Percentiles rank a stretch among this genome's conserved stretches.
Conservation (phyloP, 192 early-diverging fungal species). For the Coemansia sp. region DNA sequence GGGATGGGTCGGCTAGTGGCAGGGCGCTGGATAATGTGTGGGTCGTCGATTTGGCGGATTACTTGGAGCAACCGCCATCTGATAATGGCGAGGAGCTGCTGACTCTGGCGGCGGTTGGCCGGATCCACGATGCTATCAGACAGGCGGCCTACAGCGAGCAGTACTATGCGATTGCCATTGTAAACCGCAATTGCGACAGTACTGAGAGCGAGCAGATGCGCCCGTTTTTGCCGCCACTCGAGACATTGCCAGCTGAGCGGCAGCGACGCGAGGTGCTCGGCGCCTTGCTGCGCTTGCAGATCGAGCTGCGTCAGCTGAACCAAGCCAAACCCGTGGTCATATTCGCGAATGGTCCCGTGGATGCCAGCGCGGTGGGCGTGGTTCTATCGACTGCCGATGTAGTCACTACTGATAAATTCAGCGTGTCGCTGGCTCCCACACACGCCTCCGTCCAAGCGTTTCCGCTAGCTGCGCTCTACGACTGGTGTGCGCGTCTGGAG, state of each 20-base stretch:
- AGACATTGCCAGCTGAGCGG: neutral
- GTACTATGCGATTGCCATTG: slow-evolving; percentile 31
- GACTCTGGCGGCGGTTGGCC: slow-evolving; percentile 12
- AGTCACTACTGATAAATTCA: slow-evolving; percentile 32
- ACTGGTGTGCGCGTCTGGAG: slow-evolving; percentile 30
- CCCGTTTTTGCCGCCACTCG: slow-evolving; percentile 39
- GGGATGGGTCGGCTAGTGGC: slow-evolving; percentile 1
- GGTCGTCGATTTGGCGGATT: slow-evolving; percentile 32
- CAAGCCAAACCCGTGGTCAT: slow-evolving; percentile 34
- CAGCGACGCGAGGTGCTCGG: neutral
- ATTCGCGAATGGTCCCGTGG: slow-evolving; percentile 37
- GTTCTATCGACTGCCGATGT: slow-evolving; percentile 27
- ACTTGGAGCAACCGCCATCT: neutral
- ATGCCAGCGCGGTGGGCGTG: slow-evolving; percentile 26
- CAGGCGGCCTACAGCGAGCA: slow-evolving; percentile 3
- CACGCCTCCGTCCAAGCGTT: slow-evolving; percentile 1
- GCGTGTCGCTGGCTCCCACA: neutral
- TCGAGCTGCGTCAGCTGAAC: slow-evolving; percentile 34
- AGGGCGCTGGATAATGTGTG: slow-evolving; percentile 19
- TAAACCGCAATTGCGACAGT: slow-evolving; percentile 8
- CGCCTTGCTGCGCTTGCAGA: slow-evolving; percentile 24
- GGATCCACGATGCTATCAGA: slow-evolving; percentile 6
- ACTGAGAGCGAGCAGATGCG: neutral
- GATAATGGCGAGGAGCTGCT: neutral
- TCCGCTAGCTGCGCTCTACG: slow-evolving; percentile 24